Base-by-base conservation (phyloP, 179 eudicot species). In the Patellifolia procumbens region DNA sequence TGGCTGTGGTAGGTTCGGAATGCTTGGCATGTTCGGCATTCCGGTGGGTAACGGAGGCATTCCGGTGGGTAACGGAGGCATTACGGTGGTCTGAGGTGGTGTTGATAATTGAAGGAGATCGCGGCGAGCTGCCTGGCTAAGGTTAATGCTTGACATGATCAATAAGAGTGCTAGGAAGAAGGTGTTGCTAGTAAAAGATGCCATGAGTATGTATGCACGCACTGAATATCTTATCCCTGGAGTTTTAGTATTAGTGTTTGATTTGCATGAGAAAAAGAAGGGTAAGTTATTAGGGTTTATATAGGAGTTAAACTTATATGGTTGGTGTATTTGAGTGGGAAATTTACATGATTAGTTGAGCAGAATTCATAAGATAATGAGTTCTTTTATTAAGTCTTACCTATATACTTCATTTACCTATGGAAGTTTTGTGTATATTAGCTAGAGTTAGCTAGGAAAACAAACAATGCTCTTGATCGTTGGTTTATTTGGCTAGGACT, bases 311-410 rank as follows among this genome's bases (percentile, higher is more conserved):
- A 5, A 42, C 3, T 17, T 34, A 16, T 64, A 1, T 8, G n/a
- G 70, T 66, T 66, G 52, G 42, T 69, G 28, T 48, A 20, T 48
- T 70, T 70, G 29, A 3, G 29, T 20, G 60, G 15, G 1, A 20
- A 19, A 48, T n/a, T 49, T 70, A 51, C 26, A 19, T 11, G 0
- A 70, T 70, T 51, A 70, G 73, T 70, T 70, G 73, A 70, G 73
- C 39, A 70, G 73, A 70, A 19, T 29, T 24, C 55, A 24, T 22
- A 32, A 70, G 4, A 49, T 70, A 29, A 48, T 69, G 2, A 64
- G 24, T n/a, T 45, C n/a, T n/a, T n/a, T n/a, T n/a, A n/a, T n/a
- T n/a, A n/a, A 46, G 72, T 68, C 72, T 68, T 46, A 68, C 73
- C 73, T 48, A 69, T 6, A 29, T 5, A 17, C n/a, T 8, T 17